Evolutionary conservation across 2,329 filamentous ascomycete species (phyloP).

Genomic region (Ceratocystis ficicola): DNA sequence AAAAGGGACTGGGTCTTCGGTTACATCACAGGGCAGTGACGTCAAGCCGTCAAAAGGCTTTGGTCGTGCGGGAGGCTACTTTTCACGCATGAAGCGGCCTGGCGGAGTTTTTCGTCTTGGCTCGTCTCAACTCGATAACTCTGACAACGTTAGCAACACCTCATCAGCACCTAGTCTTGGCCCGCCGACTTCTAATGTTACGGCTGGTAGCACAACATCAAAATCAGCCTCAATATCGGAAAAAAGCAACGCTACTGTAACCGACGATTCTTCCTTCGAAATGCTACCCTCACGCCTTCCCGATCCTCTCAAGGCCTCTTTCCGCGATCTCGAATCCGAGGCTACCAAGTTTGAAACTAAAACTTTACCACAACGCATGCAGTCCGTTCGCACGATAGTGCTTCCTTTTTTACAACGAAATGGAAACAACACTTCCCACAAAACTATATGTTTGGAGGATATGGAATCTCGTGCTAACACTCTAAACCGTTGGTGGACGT

Average conservation of each 20-base stretch:
- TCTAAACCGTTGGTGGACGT: conserved; percentile 83
- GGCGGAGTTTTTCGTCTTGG: conserved; percentile 34
- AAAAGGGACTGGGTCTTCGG: conserved; percentile 10
- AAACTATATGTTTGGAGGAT: conserved; percentile 59
- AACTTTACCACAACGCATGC: conserved; percentile 51
- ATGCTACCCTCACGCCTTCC: conserved; percentile 33
- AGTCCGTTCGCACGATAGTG: conserved; percentile 57
- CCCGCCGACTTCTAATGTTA: conserved; percentile 30
- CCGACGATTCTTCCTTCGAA: conserved; percentile 37
- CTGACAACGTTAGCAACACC: conserved; percentile 34
- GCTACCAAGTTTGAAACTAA: conserved; percentile 54
- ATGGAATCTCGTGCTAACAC: conserved; percentile 68
- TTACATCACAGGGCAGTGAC: conserved; percentile 9
- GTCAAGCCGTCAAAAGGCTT: conserved; percentile 30
- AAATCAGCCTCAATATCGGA: conserved; percentile 32
- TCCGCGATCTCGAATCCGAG: conserved; percentile 42
- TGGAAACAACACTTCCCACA: conserved; percentile 53
- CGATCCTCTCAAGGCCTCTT: conserved; percentile 44
- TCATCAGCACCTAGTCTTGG: conserved; percentile 38
- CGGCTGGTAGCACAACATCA: conserved; percentile 30
- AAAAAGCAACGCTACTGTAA: conserved; percentile 30
- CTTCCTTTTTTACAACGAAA: conserved; percentile 67
- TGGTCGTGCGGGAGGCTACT: conserved; percentile 37
- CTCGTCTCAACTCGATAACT: conserved; percentile 29
- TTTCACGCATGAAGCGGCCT: conserved; percentile 39